Conservation (phyloP, 1,284 basidiomycete genomes). For the Sporisorium iseilematis-ciliati region DNA sequence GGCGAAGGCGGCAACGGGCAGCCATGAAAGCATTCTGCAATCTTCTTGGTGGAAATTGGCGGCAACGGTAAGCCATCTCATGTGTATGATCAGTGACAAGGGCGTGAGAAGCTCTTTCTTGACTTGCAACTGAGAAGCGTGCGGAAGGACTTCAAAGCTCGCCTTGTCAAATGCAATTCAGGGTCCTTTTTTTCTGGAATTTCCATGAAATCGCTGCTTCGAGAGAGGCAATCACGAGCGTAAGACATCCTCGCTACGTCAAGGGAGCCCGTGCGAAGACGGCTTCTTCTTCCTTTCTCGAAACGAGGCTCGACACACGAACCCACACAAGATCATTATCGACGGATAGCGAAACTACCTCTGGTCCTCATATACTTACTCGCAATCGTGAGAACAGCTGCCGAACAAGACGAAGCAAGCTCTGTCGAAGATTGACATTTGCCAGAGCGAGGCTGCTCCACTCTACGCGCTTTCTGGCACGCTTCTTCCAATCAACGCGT, state of each 20-base stretch:
- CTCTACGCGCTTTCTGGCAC: conserved; percentile 5
- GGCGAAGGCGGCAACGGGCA: too few species aligned
- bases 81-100: too few species aligned
- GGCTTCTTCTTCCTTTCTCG: too few species aligned
- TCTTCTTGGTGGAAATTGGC: too few species aligned
- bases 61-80: too few species aligned
- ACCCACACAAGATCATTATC: too few species aligned
- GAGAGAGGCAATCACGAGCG: neutral
- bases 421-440: neutral
- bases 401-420: neutral
- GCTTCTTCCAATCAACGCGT: conserved; percentile 18
- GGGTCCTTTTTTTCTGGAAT: conserved; percentile 5
- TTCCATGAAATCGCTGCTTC: conserved; percentile 1
- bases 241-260: neutral
- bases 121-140: neutral
- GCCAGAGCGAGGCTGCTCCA: conserved; percentile 1
- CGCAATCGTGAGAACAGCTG: too few species aligned
- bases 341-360: too few species aligned
- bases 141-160: neutral
- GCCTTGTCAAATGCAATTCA: neutral
- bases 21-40: too few species aligned
- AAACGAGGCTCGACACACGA: too few species aligned
- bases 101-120: neutral
- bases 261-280: too few species aligned
- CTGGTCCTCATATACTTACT: too few species aligned